Conservation (phyloP, 2,329 filamentous ascomycete species). For the Didymellaceae sp. region DNA sequence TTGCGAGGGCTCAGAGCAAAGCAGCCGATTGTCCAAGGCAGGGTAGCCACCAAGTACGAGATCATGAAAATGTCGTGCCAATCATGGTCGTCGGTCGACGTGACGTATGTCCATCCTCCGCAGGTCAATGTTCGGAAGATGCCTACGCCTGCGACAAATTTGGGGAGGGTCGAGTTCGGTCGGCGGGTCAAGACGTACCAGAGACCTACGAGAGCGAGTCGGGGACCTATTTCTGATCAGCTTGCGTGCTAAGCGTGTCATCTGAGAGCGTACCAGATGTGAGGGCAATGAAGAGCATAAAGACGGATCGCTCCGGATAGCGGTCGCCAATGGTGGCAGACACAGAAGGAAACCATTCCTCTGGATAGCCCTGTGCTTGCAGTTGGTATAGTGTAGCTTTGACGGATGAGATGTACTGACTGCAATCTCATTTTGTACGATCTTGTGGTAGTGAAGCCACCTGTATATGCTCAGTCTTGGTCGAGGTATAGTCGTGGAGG, state of each 20-base stretch:
- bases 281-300: slow-evolving; percentile 96
- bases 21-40: slow-evolving; percentile 95
- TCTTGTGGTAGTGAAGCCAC: slow-evolving; percentile 90
- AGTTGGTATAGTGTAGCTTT: slow-evolving; percentile 18
- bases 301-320: slow-evolving; percentile 95
- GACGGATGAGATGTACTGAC: slow-evolving; percentile 41
- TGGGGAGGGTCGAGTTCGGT: slow-evolving; percentile 76
- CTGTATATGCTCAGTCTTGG: slow-evolving; percentile 48
- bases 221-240: slow-evolving; percentile 67
- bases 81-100: slow-evolving; percentile 96
- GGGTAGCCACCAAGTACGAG: slow-evolving; percentile 89
- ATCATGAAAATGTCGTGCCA: slow-evolving; percentile 99
- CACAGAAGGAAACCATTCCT: slow-evolving; percentile 97
- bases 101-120: slow-evolving; percentile 98
- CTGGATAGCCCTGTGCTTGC: slow-evolving; percentile 60
- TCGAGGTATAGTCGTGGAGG: slow-evolving; percentile 14
- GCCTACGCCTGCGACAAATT: slow-evolving; percentile 79
- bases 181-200: slow-evolving; percentile 89
- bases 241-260: not conserved
- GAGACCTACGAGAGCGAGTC: slow-evolving; percentile 86
- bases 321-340: slow-evolving; percentile 97
- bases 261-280: slow-evolving; percentile 71
- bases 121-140: slow-evolving; percentile 90
- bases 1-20: slow-evolving; percentile 87
- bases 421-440: slow-evolving; percentile 96